Percentiles rank a stretch among this genome's conserved stretches.
Evolutionary conservation across 768 basidiomycete species (phyloP).

Genomic region (Termitomyces sp.): DNA sequence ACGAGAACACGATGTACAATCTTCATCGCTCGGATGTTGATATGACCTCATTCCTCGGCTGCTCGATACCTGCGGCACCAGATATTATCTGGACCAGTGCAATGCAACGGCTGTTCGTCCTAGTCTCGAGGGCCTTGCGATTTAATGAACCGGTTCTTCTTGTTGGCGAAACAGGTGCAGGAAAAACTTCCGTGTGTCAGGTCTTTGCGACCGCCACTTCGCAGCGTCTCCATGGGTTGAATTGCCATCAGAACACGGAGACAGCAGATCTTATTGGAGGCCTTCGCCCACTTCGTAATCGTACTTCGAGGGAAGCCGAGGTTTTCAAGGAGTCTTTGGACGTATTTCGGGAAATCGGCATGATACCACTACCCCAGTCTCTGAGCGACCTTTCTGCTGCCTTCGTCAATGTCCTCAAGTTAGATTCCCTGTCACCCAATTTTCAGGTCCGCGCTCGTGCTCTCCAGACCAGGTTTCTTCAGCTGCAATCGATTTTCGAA

Average conservation of each 20-base stretch:
- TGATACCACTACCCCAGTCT: constrained; percentile 25
- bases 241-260: constrained; percentile 98
- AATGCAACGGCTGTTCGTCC: constrained; percentile 85
- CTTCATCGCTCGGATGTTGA: constrained; percentile 42
- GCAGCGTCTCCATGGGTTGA: constrained; percentile 70
- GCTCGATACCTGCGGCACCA: constrained; percentile 45
- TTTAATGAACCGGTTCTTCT: constrained; percentile 94
- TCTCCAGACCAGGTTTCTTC: constrained; percentile 44
- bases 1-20: constrained; percentile 69
- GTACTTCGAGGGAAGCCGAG: constrained; percentile 52
- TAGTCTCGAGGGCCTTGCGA: constrained; percentile 81
- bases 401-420: constrained; percentile 29
- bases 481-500: constrained; percentile 81
- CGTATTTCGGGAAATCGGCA: constrained; percentile 41
- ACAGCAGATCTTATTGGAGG: constrained; percentile 96
- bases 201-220: constrained; percentile 68
- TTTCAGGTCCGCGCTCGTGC: constrained; percentile 34
- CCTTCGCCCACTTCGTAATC: constrained; percentile 83
- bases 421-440: constrained; percentile 26
- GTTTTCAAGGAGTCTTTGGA: constrained; percentile 41
- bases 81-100: constrained; percentile 89
- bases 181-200: constrained; percentile 97
- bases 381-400: constrained; percentile 26
- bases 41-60: constrained; percentile 51
- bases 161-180: constrained; percentile 96